Evolutionary conservation across 1,284 basidiomycete genomes (phyloP).

Genomic region (Ustilago vetiveriae): DNA sequence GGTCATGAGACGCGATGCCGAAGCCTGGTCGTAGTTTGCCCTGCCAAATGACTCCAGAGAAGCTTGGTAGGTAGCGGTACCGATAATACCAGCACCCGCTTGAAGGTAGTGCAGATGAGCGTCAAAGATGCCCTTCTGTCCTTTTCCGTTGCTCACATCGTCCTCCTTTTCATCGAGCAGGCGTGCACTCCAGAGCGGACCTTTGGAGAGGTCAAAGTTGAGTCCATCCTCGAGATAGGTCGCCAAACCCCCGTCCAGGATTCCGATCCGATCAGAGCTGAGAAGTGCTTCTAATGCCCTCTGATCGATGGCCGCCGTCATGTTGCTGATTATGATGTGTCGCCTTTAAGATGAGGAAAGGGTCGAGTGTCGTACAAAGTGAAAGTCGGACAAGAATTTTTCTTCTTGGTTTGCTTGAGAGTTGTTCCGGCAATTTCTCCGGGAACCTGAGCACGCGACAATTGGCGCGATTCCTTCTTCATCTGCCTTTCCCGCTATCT

Average conservation of each 20-base stretch:
- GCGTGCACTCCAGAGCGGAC: slow-evolving; percentile 56
- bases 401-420: background rate
- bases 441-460: background rate
- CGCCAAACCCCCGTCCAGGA: slow-evolving; percentile 57
- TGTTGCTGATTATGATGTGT: no score
- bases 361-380: background rate
- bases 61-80: slow-evolving; percentile 59
- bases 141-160: slow-evolving; percentile 40
- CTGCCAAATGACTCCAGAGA: slow-evolving; percentile 48
- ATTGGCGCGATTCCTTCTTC: no score
- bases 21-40: slow-evolving; percentile 29
- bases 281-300: slow-evolving; percentile 33
- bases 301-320: slow-evolving; percentile 27
- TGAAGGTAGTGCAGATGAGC: slow-evolving; percentile 56
- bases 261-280: slow-evolving; percentile 35
- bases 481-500: no score
- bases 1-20: slow-evolving; percentile 47
- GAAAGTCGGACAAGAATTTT: slow-evolving; percentile 1
- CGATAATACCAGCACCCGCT: slow-evolving; percentile 57
- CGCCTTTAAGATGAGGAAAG: no score
- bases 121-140: slow-evolving; percentile 41
- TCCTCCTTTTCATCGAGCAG: slow-evolving; percentile 48
- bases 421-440: slow-evolving; percentile 14
- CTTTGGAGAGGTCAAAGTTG: slow-evolving; percentile 48
- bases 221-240: slow-evolving; percentile 60